These are phyloP conservation scores for Candida morakotiae DNA, from an alignment of 805 yeast species.

Conservation along the genomic window DNA sequence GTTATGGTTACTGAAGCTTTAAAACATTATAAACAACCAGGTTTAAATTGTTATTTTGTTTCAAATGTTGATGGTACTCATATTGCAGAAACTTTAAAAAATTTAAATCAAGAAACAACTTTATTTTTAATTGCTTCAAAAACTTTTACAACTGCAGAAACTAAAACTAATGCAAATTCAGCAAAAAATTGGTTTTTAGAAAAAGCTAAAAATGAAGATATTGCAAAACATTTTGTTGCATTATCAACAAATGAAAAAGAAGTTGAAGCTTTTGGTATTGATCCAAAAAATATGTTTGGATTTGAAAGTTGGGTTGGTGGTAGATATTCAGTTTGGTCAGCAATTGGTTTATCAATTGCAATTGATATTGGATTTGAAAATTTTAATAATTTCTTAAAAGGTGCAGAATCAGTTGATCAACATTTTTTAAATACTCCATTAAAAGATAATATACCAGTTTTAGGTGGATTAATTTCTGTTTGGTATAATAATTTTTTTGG, in stretches of 20 bases:
- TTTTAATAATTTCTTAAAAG: slow-evolving; percentile 87
- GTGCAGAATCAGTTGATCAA: slow-evolving; percentile 96
- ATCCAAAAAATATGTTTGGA: slow-evolving; percentile 97
- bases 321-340: slow-evolving; percentile 99
- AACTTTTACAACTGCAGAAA: slow-evolving; percentile 99
- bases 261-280: slow-evolving; percentile 94
- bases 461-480: slow-evolving; percentile 90
- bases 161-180: slow-evolving; percentile 90
- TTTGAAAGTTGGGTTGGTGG: slow-evolving; percentile 99
- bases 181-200: slow-evolving; percentile 93
- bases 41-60: slow-evolving; percentile 83
- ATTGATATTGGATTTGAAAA: slow-evolving; percentile 93
- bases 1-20: slow-evolving; percentile 99
- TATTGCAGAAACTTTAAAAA: slow-evolving; percentile 83
- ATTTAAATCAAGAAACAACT: slow-evolving; percentile 83
- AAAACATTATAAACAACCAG: slow-evolving; percentile 77
- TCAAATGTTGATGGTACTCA: slow-evolving; percentile 99
- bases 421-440: slow-evolving; percentile 84
- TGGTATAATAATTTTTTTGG: slow-evolving; percentile 99
- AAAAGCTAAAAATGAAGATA: slow-evolving; percentile 62
- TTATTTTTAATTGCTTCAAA: slow-evolving; percentile 90
- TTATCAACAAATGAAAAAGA: slow-evolving; percentile 88
- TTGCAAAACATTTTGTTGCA: slow-evolving; percentile 97
- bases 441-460: slow-evolving; percentile 85
- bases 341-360: slow-evolving; percentile 95